These are phyloP conservation scores for Zygotorulaspora florentina DNA, from an alignment of 805 yeast species.

Conservation along the genomic window DNA sequence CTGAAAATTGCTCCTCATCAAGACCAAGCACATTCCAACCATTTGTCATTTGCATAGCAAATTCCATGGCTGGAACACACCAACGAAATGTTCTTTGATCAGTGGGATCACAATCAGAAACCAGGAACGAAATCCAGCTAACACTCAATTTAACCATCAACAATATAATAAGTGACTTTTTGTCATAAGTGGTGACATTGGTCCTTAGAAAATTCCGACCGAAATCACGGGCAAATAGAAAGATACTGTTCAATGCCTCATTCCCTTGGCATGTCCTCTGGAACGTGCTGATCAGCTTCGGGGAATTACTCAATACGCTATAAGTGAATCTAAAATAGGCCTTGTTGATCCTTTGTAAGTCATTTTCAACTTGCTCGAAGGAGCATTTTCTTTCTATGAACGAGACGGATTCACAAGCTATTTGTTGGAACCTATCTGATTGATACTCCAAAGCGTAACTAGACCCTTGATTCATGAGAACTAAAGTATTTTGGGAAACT, in stretches of 20 bases:
- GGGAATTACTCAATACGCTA: conserved; percentile 58
- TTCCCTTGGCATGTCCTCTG: conserved; percentile 62
- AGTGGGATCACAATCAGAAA: conserved; percentile 91
- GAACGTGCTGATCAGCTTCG: conserved; percentile 47
- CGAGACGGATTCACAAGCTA: conserved; percentile 51
- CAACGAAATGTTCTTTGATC: conserved; percentile 89
- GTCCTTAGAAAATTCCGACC: conserved; percentile 67
- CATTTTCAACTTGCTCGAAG: conserved; percentile 65
- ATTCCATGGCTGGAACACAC: conserved; percentile 94
- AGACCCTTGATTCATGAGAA: conserved; percentile 52
- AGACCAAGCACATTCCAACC: conserved; percentile 84
- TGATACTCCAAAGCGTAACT: conserved; percentile 51
- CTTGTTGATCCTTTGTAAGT: conserved; percentile 60
- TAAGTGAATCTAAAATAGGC: conserved; percentile 64
- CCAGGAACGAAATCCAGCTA: conserved; percentile 89
- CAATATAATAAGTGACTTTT: conserved; percentile 65
- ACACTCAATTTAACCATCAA: conserved; percentile 71
- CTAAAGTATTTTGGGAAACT: conserved; percentile 17
- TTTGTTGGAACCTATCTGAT: conserved; percentile 51
- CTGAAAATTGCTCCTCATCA: conserved; percentile 68
- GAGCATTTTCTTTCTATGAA: conserved; percentile 67
- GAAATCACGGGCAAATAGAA: conserved; percentile 74
- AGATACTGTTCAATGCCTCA: conserved; percentile 70
- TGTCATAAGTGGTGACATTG: conserved; percentile 49
- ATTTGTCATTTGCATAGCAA: conserved; percentile 89